Conservation (phyloP, 192 early-diverging fungal genomes). For the Coemansia sp. region DNA sequence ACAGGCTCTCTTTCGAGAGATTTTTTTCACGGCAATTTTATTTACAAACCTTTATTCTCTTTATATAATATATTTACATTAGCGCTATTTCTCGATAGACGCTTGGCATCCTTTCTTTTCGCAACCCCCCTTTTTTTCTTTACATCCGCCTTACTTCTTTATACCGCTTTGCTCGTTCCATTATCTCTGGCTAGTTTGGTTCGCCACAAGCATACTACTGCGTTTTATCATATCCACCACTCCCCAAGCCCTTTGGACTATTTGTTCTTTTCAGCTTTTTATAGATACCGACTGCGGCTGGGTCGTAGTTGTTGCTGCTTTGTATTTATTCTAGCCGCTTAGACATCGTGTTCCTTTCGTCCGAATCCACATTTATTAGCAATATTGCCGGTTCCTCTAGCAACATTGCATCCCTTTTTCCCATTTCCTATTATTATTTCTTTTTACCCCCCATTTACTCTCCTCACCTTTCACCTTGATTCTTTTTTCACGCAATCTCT, state of each 20-base stretch:
- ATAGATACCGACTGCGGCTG: slow-evolving; percentile 1
- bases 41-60: neutral
- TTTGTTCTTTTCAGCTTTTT: neutral
- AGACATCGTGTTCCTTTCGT: neutral
- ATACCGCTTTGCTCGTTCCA: neutral
- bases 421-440: neutral
- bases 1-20: slow-evolving; percentile 2
- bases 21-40: neutral
- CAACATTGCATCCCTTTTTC: neutral
- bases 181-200: slow-evolving; percentile 1
- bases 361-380: neutral
- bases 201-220: neutral
- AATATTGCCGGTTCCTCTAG: neutral
- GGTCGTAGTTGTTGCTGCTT: neutral
- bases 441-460: neutral
- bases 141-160: neutral
- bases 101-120: slow-evolving; percentile 2
- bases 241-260: neutral
- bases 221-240: neutral
- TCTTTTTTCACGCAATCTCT: neutral
- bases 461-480: neutral
- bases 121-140: neutral
- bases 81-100: neutral
- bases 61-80: neutral
- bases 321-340: neutral